Conservation (phyloP, 2,329 filamentous ascomycete genomes). For the Cladosporium cucumerinum region DNA sequence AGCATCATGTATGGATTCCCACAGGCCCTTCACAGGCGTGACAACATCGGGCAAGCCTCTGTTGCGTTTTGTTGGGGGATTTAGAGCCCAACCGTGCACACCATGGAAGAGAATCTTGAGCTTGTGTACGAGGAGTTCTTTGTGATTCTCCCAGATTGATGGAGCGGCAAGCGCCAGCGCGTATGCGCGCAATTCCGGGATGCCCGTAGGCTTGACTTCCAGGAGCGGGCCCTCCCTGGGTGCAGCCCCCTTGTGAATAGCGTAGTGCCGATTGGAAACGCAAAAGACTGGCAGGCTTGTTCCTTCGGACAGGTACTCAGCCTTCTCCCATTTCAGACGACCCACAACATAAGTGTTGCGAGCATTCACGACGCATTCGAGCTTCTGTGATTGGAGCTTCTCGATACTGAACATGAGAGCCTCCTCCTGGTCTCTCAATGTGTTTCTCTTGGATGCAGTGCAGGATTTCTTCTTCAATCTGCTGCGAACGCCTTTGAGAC, state of each 20-base stretch:
- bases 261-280: slow-evolving; percentile 2
- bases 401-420: not conserved
- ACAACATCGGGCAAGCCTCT: not conserved
- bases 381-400: not conserved
- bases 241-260: not conserved
- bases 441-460: no score
- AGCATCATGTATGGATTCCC: not conserved
- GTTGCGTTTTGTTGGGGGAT: not conserved
- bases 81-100: not conserved
- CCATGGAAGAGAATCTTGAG: not conserved
- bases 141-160: not conserved
- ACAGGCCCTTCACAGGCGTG: not conserved
- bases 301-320: not conserved
- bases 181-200: not conserved
- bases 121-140: not conserved
- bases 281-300: not conserved
- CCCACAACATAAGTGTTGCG: not conserved
- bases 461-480: not conserved
- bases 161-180: not conserved
- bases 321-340: not conserved
- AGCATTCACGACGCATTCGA: not conserved
- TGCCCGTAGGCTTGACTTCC: not conserved
- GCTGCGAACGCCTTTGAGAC: not conserved
- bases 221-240: not conserved
- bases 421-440: not conserved